Evolutionary conservation across 2,329 filamentous ascomycete genomes (phyloP).

Genomic region (Clarireedia monteithiana): DNA sequence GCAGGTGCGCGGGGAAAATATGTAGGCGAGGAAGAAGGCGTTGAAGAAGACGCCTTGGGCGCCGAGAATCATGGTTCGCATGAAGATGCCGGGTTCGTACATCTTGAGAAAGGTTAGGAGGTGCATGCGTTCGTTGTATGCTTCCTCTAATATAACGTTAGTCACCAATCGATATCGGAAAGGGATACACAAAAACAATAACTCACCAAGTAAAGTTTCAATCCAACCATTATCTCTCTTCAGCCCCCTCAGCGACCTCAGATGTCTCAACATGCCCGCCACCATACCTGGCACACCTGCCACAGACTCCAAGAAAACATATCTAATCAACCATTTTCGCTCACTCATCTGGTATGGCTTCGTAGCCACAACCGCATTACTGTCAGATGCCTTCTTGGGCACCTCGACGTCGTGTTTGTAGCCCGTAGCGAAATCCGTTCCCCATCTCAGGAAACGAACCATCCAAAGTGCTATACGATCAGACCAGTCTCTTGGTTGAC

Average conservation of each 20-base stretch:
- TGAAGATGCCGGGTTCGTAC: slow-evolving; percentile 71
- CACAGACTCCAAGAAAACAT: slow-evolving; percentile 90
- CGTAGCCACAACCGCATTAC: slow-evolving; percentile 34
- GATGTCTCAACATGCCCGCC: slow-evolving; percentile 84
- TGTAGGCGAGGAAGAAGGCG: slow-evolving; percentile 79
- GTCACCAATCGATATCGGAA: slow-evolving; percentile 32
- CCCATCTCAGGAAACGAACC: slow-evolving; percentile 68
- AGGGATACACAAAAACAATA: neutral
- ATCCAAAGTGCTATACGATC: slow-evolving; percentile 74
- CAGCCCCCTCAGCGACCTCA: slow-evolving; percentile 75
- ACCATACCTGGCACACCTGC: slow-evolving; percentile 97
- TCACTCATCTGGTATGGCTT: slow-evolving; percentile 67
- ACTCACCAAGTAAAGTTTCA: slow-evolving; percentile 68
- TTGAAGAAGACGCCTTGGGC: slow-evolving; percentile 98
- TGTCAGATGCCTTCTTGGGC: slow-evolving; percentile 35
- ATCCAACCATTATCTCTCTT: slow-evolving; percentile 96
- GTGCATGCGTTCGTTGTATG: slow-evolving; percentile 92
- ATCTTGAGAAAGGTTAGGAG: slow-evolving; percentile 89
- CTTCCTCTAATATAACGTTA: slow-evolving; percentile 56
- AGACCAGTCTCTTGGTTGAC: slow-evolving; percentile 61
- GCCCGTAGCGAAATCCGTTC: slow-evolving; percentile 75
- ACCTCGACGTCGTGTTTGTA: slow-evolving; percentile 61
- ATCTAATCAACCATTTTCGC: slow-evolving; percentile 80
- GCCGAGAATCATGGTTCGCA: slow-evolving; percentile 84
- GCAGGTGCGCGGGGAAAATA: slow-evolving; percentile 77